phyloP scores from a whole-genome alignment of 2,329 filamentous ascomycete genomes.

The Exserohilum turcica region DNA sequence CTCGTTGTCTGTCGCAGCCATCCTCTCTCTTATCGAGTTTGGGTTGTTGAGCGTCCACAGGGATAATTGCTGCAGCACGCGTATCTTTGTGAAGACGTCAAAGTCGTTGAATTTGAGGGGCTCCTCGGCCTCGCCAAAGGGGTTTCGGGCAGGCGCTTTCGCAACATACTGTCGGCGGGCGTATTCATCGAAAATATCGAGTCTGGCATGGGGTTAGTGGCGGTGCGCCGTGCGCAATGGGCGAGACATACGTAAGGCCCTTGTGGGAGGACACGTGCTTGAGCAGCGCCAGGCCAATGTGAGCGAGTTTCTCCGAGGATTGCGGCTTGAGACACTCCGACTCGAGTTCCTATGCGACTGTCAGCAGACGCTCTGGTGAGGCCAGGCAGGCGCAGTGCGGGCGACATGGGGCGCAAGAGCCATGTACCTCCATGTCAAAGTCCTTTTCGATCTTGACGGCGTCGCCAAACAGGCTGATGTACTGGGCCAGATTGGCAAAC shows the following conservation, averaged over 20 bases:
- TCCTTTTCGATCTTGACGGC: slow-evolving; percentile 87
- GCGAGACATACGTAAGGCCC: slow-evolving; percentile 75
- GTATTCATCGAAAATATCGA: slow-evolving; percentile 91
- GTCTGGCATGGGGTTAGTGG: slow-evolving; percentile 56
- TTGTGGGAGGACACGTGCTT: slow-evolving; percentile 95
- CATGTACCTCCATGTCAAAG: slow-evolving; percentile 82
- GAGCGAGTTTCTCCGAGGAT: slow-evolving; percentile 72
- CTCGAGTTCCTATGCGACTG: slow-evolving; percentile 74
- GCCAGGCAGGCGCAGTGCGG: slow-evolving; percentile 17
- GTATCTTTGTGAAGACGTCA: slow-evolving; percentile 80
- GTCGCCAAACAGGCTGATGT: slow-evolving; percentile 87
- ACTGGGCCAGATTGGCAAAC: slow-evolving; percentile 92
- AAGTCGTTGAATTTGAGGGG: slow-evolving; percentile 79
- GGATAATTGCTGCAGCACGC: slow-evolving; percentile 84
- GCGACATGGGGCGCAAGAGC: slow-evolving; percentile 25
- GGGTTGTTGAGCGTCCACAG: slow-evolving; percentile 87
- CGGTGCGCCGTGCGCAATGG: neutral
- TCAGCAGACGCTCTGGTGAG: slow-evolving; percentile 34
- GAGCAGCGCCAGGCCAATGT: slow-evolving; percentile 83
- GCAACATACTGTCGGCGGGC: slow-evolving; percentile 83
- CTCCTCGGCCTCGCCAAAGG: slow-evolving; percentile 78
- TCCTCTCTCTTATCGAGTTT: slow-evolving; percentile 82
- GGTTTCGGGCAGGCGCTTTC: slow-evolving; percentile 80
- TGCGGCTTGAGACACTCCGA: slow-evolving; percentile 80
- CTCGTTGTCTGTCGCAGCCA: slow-evolving; percentile 81